A percentile compares a stretch with the other conserved stretches of the same genome.
These are phyloP conservation scores for Glomus cerebriforme DNA, from an alignment of 192 early-diverging fungal genomes.

Conservation along the genomic window DNA sequence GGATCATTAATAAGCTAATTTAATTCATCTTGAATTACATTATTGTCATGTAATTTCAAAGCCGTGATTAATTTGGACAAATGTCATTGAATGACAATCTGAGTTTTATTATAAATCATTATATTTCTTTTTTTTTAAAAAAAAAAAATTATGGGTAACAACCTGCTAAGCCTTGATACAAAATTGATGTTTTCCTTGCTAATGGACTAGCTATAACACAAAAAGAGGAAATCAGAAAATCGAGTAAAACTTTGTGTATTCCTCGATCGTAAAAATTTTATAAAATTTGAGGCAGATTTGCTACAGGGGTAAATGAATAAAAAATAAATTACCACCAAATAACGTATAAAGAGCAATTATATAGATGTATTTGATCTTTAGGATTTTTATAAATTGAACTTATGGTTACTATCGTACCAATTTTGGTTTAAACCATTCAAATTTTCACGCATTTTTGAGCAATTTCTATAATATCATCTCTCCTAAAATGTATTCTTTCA, in stretches of 20 bases:
- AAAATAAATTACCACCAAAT: background rate
- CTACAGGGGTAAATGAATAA: no score
- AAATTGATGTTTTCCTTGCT: background rate
- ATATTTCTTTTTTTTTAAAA: background rate
- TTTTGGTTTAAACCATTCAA: background rate
- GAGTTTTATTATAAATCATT: background rate
- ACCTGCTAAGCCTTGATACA: background rate
- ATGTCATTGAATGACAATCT: background rate
- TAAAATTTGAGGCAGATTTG: no score
- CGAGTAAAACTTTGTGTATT: background rate
- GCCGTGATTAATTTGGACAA: background rate
- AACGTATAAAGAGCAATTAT: background rate
- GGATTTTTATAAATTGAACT: background rate
- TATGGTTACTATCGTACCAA: background rate
- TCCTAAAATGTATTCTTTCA: background rate
- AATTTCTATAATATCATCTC: background rate
- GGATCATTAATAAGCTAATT: background rate
- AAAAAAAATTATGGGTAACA: background rate
- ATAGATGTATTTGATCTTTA: background rate
- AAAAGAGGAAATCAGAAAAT: background rate
- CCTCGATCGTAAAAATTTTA: no score
- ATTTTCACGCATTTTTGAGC: background rate
- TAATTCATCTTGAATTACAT: background rate
- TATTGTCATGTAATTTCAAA: background rate
- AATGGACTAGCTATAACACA: background rate